Base-by-base conservation (phyloP, 164 flowering plant species). In the Vitis amurensis region DNA sequence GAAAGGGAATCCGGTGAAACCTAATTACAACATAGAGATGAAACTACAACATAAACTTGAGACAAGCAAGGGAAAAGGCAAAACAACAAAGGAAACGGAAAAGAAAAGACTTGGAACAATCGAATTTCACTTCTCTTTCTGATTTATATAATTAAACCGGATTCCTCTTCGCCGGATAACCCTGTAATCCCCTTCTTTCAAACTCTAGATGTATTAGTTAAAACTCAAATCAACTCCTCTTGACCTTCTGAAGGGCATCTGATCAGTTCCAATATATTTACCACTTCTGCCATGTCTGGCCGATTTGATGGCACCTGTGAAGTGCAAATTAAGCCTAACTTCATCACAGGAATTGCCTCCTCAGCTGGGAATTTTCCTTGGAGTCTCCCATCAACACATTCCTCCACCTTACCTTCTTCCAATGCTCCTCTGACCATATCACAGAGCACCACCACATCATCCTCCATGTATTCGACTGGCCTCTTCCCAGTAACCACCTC, bases 381-480 rank as follows among this genome's bases (percentile, higher is more conserved):
- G 6, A 94, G 84, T 77, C 84, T 79, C 50, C 50, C 71, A 56
- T 94, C 98, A 15, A 94, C 84, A 56, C 98, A 94, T 64, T 87
- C 93, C 74, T 88, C 97, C 31, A 86, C 85, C 70, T 77, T 84
- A 23, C 96, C 96, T 69, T 87, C 96, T 59, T 94, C 98, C 63
- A 94, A 70, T 23, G 91, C 89, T 23, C 88, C 90, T 60, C 99
- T 82, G 17, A 94, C 93, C 91, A 88, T 85, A 73, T 94, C 99
- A 63, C 89, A 85, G 2, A 94, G 86, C 55, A 94, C 93, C 48
- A 89, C 86, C 52, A 94, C 99, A 70, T 94, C 99, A 51, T 94
- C 99, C 74, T 94, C 99, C 97, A 89, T 89, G 81, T 94, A 94
- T 72, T 94, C 99, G 14, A 94, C 98, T 9, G 98, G 97, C 78